Evolutionary conservation across 2,329 filamentous ascomycete genomes (phyloP).

Genomic region (Aureobasidium leucospermi): DNA sequence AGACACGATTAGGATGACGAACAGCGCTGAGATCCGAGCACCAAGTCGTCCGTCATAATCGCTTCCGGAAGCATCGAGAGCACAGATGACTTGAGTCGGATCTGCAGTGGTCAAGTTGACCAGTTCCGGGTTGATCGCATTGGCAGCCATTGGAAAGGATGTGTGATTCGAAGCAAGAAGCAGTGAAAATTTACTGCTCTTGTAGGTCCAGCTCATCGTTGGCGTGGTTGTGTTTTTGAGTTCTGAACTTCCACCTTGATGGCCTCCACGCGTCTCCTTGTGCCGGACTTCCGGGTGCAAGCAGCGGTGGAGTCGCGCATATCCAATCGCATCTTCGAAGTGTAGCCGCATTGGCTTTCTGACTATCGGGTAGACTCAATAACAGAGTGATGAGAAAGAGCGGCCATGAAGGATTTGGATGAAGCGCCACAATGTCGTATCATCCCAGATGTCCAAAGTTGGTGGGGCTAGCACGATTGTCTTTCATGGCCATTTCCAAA

Average conservation of each 20-base stretch:
- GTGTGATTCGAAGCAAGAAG: not conserved
- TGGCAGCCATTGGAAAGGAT: not conserved
- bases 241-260: not conserved
- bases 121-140: not conserved
- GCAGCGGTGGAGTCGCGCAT: not conserved
- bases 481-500: too few species aligned
- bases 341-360: too few species aligned
- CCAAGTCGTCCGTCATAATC: slow-evolving; percentile 48
- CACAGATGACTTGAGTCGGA: slow-evolving; percentile 43
- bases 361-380: too few species aligned
- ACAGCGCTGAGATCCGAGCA: slow-evolving; percentile 36
- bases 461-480: too few species aligned
- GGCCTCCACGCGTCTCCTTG: not conserved
- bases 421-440: too few species aligned
- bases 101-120: slow-evolving; percentile 33
- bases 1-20: slow-evolving; percentile 39
- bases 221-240: not conserved
- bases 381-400: too few species aligned
- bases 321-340: too few species aligned
- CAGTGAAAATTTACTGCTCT: not conserved
- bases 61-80: slow-evolving; percentile 37
- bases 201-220: not conserved
- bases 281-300: not conserved
- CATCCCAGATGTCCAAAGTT: too few species aligned
- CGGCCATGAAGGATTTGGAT: too few species aligned